A percentile compares a stretch with the other conserved stretches of the same genome.
These are phyloP conservation scores for Trichoderma sp. DNA, from an alignment of 2,329 filamentous ascomycete genomes.

Conservation along the genomic window DNA sequence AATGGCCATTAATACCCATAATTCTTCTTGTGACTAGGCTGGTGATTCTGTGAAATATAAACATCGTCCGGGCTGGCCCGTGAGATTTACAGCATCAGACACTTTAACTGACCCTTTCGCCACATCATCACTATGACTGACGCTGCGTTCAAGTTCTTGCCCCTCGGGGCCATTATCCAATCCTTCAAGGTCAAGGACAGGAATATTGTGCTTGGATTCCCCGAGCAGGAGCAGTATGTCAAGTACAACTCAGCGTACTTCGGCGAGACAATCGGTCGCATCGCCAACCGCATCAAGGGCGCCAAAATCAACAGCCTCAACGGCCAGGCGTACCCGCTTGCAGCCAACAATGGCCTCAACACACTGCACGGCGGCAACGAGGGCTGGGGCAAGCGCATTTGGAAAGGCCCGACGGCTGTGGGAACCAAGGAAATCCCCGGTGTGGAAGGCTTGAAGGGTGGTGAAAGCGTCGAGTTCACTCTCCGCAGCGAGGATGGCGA, in stretches of 20 bases:
- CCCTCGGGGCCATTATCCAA: constrained; percentile 76
- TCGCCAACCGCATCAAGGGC: constrained; percentile 75
- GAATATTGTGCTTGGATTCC: constrained; percentile 89
- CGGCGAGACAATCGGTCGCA: constrained; percentile 86
- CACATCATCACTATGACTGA: constrained; percentile 38
- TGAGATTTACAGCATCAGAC: not conserved
- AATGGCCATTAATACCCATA: constrained; percentile 5
- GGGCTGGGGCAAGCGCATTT: constrained; percentile 80
- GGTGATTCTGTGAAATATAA: not conserved
- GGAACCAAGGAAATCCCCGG: constrained; percentile 50
- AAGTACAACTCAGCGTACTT: constrained; percentile 77
- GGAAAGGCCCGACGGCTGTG: constrained; percentile 66
- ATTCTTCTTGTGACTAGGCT: not conserved
- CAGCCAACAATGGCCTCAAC: constrained; percentile 75
- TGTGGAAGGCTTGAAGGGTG: constrained; percentile 52
- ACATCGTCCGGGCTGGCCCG: not conserved
- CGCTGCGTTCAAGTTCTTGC: constrained; percentile 62
- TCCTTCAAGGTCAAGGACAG: constrained; percentile 71
- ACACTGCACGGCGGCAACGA: constrained; percentile 67
- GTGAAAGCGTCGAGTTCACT: constrained; percentile 64
- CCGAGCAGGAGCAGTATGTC: constrained; percentile 69
- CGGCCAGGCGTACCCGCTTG: constrained; percentile 63
- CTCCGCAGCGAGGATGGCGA: constrained; percentile 75
- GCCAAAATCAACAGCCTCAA: constrained; percentile 73
- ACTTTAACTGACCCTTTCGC: not conserved